Percentiles rank a stretch among this genome's conserved stretches.
phyloP scores from a whole-genome alignment of 192 early-diverging fungal genomes.

The Spizellomyces punctatus region DNA sequence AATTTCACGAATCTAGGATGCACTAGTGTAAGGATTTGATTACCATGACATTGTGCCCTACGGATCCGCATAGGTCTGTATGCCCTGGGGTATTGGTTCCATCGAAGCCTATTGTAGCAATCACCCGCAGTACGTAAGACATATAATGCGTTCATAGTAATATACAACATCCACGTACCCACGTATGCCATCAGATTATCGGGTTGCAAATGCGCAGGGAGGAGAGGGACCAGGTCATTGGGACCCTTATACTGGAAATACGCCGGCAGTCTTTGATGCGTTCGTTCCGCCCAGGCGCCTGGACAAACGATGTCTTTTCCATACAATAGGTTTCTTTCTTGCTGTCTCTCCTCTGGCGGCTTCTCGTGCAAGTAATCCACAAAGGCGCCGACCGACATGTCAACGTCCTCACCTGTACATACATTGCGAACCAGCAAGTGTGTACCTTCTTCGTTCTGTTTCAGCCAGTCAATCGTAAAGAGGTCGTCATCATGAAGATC shows the following conservation, averaged over 20 bases:
- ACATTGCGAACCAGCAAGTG: constrained; percentile 12
- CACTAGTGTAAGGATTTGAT: too few species aligned
- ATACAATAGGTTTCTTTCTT: constrained; percentile 15
- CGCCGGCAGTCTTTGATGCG: constrained; percentile 13
- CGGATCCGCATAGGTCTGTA: constrained; percentile 39
- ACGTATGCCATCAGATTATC: constrained; percentile 37
- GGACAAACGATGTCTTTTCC: constrained; percentile 37
- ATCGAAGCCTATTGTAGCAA: not conserved
- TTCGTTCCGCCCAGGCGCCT: constrained; percentile 14
- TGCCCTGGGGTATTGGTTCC: constrained; percentile 39
- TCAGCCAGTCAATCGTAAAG: constrained; percentile 16
- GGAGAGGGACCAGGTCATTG: constrained; percentile 27
- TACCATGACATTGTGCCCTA: constrained; percentile 42
- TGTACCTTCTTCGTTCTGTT: not conserved
- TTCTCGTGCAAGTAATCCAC: constrained; percentile 14
- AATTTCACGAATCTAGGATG: too few species aligned
- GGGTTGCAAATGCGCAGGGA: constrained; percentile 11
- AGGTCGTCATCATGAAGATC: constrained; percentile 12
- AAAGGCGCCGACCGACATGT: constrained; percentile 7
- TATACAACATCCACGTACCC: too few species aligned
- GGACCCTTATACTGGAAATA: constrained; percentile 28
- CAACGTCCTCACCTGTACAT: constrained; percentile 7
- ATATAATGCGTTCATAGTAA: too few species aligned
- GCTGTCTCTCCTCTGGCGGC: constrained; percentile 2
- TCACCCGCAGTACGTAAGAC: too few species aligned